Conservation (phyloP, 2,329 filamentous ascomycete genomes). For the Blastomyces silverae region DNA sequence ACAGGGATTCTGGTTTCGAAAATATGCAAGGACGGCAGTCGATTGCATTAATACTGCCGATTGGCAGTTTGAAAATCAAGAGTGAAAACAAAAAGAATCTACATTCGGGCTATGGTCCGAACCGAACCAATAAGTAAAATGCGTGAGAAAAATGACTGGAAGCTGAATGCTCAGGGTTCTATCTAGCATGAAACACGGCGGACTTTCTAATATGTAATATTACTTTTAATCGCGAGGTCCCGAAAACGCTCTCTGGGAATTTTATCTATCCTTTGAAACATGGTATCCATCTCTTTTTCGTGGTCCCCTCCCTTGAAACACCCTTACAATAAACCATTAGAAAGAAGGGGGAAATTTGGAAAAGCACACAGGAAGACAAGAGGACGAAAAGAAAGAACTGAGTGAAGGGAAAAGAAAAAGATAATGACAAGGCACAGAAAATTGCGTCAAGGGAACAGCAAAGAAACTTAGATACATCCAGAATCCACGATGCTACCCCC, state of each 20-base stretch:
- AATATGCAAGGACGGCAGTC: no score
- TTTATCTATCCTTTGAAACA: conserved; percentile 3
- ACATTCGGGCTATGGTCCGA: no score
- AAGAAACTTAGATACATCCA: neutral
- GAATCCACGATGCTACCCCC: neutral
- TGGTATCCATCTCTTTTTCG: neutral
- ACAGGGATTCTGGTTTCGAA: no score
- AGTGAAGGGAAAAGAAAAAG: neutral
- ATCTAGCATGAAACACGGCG: neutral
- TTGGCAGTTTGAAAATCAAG: no score
- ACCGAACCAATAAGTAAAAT: no score
- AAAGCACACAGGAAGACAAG: neutral
- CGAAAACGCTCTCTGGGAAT: neutral
- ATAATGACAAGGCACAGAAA: neutral
- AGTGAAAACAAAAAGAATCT: no score
- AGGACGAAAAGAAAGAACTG: neutral
- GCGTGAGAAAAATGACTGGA: neutral
- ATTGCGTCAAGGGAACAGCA: neutral
- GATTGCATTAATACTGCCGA: no score
- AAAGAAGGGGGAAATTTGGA: neutral
- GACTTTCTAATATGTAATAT: neutral
- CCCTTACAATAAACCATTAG: neutral
- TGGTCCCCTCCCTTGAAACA: neutral
- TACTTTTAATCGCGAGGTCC: neutral
- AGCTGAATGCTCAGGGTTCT: neutral